Percentiles rank a stretch among this genome's conserved stretches.
phyloP scores from a whole-genome alignment of 257 asterid species.

The Avicennia marina region DNA sequence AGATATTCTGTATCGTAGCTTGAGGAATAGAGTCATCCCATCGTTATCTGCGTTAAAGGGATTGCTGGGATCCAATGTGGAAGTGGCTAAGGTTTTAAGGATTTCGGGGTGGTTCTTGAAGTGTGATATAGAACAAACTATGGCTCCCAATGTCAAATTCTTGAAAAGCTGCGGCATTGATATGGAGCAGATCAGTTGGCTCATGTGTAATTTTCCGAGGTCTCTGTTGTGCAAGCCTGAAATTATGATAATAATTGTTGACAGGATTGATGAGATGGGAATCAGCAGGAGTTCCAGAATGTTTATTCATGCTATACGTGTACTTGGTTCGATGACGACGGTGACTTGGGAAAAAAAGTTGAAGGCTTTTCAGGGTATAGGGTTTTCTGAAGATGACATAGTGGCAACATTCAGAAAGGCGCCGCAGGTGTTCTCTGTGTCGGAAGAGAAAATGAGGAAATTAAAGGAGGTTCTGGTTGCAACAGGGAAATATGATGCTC shows the following conservation, averaged over 20 bases:
- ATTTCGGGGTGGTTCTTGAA: constrained; percentile 11
- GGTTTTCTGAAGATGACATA: no score
- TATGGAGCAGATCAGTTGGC: constrained; percentile 3
- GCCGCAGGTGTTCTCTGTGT: no score
- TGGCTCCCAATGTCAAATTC: constrained; percentile 23
- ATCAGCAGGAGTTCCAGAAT: not conserved
- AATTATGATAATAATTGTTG: constrained; percentile 19
- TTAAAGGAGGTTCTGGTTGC: no score
- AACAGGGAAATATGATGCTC: no score
- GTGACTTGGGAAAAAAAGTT: constrained; percentile 16
- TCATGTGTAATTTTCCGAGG: constrained; percentile 16
- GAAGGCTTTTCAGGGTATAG: no score
- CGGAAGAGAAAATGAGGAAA: no score
- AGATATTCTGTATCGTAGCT: constrained; percentile 8
- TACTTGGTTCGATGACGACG: not conserved
- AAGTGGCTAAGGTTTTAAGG: constrained; percentile 15
- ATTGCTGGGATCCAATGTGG: not conserved
- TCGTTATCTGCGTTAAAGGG: constrained; percentile 12
- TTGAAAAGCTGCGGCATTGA: constrained; percentile 26
- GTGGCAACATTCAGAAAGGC: no score
- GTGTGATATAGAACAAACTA: constrained; percentile 12
- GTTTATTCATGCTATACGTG: constrained; percentile 9
- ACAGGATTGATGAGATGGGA: constrained; percentile 17
- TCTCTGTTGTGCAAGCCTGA: constrained; percentile 20
- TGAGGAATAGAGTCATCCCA: constrained; percentile 3